Evolutionary conservation across 1,284 basidiomycete species (phyloP), one percentile per base, ranked within the genome.

Genomic region (Rhodotorula sp.): DNA sequence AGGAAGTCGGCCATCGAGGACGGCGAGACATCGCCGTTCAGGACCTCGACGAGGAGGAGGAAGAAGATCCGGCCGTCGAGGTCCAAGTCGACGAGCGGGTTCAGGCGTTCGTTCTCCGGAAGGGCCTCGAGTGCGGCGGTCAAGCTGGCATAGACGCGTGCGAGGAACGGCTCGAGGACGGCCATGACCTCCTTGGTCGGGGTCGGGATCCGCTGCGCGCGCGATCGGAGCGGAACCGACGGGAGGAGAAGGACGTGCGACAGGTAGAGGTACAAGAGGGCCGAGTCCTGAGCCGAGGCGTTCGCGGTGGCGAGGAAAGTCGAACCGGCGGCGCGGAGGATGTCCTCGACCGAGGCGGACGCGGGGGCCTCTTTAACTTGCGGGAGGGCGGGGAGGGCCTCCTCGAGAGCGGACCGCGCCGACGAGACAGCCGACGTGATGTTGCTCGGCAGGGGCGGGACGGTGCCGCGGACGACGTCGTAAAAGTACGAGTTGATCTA

Each of bases 11-110:
- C 56, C 5, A 65, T 65, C 23, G 56, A 31, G 26, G 64, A 52
- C 18, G 67, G 38, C 56, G 69, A 64, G 16, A 60, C 21, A 19
- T 63, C 64, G 4, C 63, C 60, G 43, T 62, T 68, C 26, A 84
- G 45, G 62, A 80, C 81, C 15, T 80, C 79, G 65, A 86, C 59
- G 54, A 85, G 78, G 26, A 82, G 78, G 19, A 82, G 72, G 72
- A 69, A 73, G 72, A 87, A 88, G 18, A 88, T 77, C 23, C 84
- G 81, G 12, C 85, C 85, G 73, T 89, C 88, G 10, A 86, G 70
- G 68, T 77, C 76, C 47, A 76, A 65, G 50, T 80, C 76, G 21
- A 74, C 70, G 26, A 74, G 73, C 18, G 77, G 69, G 10, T 73
- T 71, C 34, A 54, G 15, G 8, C 62, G 43, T 21, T 67, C 71